Conservation (phyloP, 2,329 filamentous ascomycete genomes). For the Pestalotiopsis sp. region DNA sequence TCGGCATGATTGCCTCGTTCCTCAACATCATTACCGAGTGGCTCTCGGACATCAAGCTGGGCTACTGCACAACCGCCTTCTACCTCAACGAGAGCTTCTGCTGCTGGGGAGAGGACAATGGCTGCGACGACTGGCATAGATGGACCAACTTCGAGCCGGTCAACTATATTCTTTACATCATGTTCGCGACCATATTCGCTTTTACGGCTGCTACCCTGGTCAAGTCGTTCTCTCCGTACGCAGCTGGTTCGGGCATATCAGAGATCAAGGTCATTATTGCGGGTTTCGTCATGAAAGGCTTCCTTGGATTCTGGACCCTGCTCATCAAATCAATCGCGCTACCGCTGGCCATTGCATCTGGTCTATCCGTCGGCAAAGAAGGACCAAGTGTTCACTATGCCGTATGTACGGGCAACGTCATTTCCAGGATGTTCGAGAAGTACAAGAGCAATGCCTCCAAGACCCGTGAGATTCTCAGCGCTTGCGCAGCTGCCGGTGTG, state of each 20-base stretch:
- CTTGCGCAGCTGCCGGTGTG: slow-evolving; percentile 91
- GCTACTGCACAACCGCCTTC: slow-evolving; percentile 94
- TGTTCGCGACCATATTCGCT: slow-evolving; percentile 82
- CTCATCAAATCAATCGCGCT: slow-evolving; percentile 92
- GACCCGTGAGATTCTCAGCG: slow-evolving; percentile 91
- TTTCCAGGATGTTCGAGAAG: slow-evolving; percentile 89
- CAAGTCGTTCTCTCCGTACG: slow-evolving; percentile 91
- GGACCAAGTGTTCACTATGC: slow-evolving; percentile 99
- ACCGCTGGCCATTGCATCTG: slow-evolving; percentile 90
- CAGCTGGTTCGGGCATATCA: slow-evolving; percentile 93
- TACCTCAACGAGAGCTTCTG: slow-evolving; percentile 98
- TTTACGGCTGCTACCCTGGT: slow-evolving; percentile 83
- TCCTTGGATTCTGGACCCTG: slow-evolving; percentile 87
- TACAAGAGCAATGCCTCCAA: slow-evolving; percentile 92
- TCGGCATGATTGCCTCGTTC: slow-evolving; percentile 90
- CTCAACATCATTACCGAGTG: slow-evolving; percentile 97
- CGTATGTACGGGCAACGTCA: slow-evolving; percentile 95
- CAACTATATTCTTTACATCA: slow-evolving; percentile 88
- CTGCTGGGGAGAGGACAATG: slow-evolving; percentile 93
- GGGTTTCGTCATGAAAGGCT: slow-evolving; percentile 98
- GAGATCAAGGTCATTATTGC: slow-evolving; percentile 99
- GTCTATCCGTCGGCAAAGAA: slow-evolving; percentile 94
- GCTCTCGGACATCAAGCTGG: slow-evolving; percentile 92
- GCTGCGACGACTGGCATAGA: slow-evolving; percentile 84
- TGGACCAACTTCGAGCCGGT: slow-evolving; percentile 80